phyloP scores from a whole-genome alignment of 1,284 basidiomycete genomes.

The Ustilago bromivora region DNA sequence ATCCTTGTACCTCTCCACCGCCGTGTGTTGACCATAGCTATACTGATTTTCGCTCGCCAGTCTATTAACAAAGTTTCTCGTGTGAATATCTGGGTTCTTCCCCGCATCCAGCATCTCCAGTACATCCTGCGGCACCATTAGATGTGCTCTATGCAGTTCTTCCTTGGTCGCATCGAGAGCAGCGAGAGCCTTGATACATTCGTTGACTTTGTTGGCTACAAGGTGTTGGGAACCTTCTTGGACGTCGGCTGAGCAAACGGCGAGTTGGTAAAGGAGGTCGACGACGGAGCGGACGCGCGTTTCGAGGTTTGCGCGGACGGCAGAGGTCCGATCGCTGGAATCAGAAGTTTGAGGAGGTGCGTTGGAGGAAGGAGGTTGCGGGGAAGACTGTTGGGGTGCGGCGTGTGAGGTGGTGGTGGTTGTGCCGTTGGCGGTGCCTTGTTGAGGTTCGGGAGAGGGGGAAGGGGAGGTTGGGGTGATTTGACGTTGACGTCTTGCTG shows the following conservation, averaged over 20 bases:
- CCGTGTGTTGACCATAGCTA: slow-evolving; percentile 58
- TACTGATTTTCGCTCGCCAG: slow-evolving; percentile 68
- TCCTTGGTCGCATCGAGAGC: slow-evolving; percentile 56
- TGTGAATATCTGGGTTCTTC: slow-evolving; percentile 67
- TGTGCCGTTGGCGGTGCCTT: slow-evolving; percentile 23
- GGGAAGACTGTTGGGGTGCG: not conserved
- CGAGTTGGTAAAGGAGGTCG: slow-evolving; percentile 64
- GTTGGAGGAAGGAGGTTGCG: not conserved
- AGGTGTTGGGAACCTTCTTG: slow-evolving; percentile 56
- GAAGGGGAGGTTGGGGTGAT: slow-evolving; percentile 54
- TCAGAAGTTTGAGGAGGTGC: not conserved
- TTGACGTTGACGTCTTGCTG: slow-evolving; percentile 32
- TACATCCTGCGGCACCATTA: slow-evolving; percentile 61
- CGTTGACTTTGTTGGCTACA: slow-evolving; percentile 61
- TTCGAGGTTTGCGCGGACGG: slow-evolving; percentile 57
- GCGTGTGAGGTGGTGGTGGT: slow-evolving; percentile 3
- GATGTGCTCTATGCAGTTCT: slow-evolving; percentile 44
- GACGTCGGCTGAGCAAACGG: slow-evolving; percentile 63
- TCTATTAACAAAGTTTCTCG: slow-evolving; percentile 61
- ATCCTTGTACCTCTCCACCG: slow-evolving; percentile 39
- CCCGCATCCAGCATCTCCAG: slow-evolving; percentile 66
- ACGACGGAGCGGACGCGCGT: slow-evolving; percentile 55
- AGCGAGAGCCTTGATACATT: slow-evolving; percentile 55
- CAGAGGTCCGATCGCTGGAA: slow-evolving; percentile 20
- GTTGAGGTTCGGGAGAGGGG: slow-evolving; percentile 44